These are phyloP conservation scores for Zasmidium angulare DNA, from an alignment of 2,329 filamentous ascomycete genomes.

Conservation along the genomic window DNA sequence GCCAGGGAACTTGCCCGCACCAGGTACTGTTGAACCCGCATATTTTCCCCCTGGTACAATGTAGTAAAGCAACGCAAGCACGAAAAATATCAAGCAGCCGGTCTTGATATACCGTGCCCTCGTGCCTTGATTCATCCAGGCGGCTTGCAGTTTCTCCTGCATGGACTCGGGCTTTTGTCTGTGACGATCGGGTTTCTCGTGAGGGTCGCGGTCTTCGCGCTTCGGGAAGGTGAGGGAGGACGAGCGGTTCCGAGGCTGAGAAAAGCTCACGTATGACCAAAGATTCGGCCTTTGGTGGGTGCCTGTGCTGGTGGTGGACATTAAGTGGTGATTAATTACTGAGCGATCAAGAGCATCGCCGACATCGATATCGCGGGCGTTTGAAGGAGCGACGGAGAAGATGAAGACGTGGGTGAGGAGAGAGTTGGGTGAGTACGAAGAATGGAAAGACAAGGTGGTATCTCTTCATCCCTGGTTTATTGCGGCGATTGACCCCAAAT, in stretches of 20 bases:
- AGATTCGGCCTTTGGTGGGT: conserved; percentile 32
- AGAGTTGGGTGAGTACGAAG: not conserved
- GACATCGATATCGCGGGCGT: not conserved
- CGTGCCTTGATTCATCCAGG: conserved; percentile 63
- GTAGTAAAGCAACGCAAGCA: conserved; percentile 59
- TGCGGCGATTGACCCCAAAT: not conserved
- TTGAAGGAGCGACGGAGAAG: conserved; percentile 6
- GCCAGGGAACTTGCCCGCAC: conserved; percentile 29
- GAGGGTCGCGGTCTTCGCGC: conserved; percentile 40
- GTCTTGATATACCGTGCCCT: conserved; percentile 62
- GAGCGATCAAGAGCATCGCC: not conserved
- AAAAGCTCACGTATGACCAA: conserved; percentile 55
- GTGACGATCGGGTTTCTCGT: conserved; percentile 49
- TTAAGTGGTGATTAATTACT: conserved; percentile 7
- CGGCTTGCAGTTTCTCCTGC: conserved; percentile 41
- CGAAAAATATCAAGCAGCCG: conserved; percentile 58
- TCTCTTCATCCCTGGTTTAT: conserved; percentile 1
- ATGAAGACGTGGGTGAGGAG: not conserved
- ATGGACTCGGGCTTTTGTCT: conserved; percentile 34
- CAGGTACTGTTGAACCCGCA: conserved; percentile 8
- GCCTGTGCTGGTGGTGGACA: conserved; percentile 13
- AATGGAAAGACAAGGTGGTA: not conserved
- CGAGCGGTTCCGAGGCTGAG: conserved; percentile 49
- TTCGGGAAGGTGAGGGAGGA: conserved; percentile 53
- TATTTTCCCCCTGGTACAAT: conserved; percentile 42